phyloP scores from a whole-genome alignment of 2,329 filamentous ascomycete species.

The Myriosclerotinia curreyana region DNA sequence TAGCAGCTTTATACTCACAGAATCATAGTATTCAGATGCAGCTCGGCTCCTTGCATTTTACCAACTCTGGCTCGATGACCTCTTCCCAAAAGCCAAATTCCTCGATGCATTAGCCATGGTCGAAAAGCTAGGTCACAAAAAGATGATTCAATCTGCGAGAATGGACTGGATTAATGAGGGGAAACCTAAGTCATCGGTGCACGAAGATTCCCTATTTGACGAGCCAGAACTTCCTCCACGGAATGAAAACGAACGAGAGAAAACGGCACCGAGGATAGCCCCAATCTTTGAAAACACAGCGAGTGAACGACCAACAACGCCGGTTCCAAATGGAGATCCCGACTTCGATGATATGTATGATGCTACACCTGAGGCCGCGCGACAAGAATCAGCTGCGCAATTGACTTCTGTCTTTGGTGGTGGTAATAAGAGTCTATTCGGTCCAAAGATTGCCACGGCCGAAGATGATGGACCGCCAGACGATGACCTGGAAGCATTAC shows the following conservation, averaged over 20 bases:
- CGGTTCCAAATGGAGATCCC: slow-evolving; percentile 44
- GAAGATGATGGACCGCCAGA: slow-evolving; percentile 41
- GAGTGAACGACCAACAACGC: slow-evolving; percentile 37
- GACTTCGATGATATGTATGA: slow-evolving; percentile 47
- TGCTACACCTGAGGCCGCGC: slow-evolving; percentile 46
- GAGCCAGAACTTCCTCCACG: slow-evolving; percentile 33
- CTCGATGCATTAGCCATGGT: slow-evolving; percentile 85
- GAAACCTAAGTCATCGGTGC: slow-evolving; percentile 48
- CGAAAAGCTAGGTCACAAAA: slow-evolving; percentile 88
- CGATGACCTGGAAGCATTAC: slow-evolving; percentile 40
- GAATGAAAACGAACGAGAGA: slow-evolving; percentile 35
- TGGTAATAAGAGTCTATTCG: slow-evolving; percentile 33
- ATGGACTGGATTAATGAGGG: slow-evolving; percentile 81
- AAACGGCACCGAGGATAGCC: slow-evolving; percentile 40
- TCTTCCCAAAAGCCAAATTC: slow-evolving; percentile 94
- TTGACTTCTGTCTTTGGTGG: slow-evolving; percentile 31
- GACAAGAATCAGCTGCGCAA: slow-evolving; percentile 28
- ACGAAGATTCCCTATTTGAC: slow-evolving; percentile 36
- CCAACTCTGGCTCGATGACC: slow-evolving; percentile 92
- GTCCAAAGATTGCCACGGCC: slow-evolving; percentile 25
- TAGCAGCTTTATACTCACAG: slow-evolving; percentile 23
- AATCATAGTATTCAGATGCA: slow-evolving; percentile 73
- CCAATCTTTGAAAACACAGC: slow-evolving; percentile 41
- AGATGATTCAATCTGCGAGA: slow-evolving; percentile 69
- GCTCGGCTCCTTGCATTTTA: slow-evolving; percentile 82